Percentiles rank a stretch among this genome's conserved stretches.
phyloP scores from a whole-genome alignment of 2,329 filamentous ascomycete genomes.

The Rhinocladiella mackenziei region DNA sequence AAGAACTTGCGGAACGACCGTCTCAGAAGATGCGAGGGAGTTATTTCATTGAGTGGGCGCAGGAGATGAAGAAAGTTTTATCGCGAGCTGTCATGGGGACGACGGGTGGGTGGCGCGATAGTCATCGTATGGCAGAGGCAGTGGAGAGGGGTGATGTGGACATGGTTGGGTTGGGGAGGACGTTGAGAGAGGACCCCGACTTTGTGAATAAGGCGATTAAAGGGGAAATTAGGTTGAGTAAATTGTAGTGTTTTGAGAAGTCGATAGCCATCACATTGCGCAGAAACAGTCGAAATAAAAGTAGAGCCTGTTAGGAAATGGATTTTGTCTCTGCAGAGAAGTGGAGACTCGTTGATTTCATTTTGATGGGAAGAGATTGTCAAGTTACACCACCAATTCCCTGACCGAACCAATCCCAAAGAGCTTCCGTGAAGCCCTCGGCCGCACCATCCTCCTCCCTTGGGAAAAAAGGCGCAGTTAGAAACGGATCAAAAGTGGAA shows the following conservation, averaged over 20 bases:
- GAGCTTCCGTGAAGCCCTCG: constrained; percentile 29
- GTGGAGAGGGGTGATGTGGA: constrained; percentile 47
- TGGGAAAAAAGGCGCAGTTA: constrained; percentile 20
- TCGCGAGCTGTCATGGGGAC: constrained; percentile 35
- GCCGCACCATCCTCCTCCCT: constrained; percentile 17
- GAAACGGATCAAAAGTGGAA: constrained; percentile 28
- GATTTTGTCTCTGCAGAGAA: too few species aligned
- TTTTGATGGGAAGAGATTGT: too few species aligned
- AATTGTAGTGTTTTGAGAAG: constrained; percentile 4
- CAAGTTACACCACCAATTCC: constrained; percentile 20
- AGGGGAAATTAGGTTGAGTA: constrained; percentile 20
- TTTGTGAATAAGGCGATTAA: constrained; percentile 28
- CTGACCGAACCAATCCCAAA: constrained; percentile 33
- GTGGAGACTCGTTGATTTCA: too few species aligned
- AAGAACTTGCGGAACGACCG: constrained; percentile 27
- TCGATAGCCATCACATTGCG: too few species aligned
- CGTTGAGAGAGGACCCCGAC: constrained; percentile 26
- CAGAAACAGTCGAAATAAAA: too few species aligned
- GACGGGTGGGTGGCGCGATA: constrained; percentile 60
- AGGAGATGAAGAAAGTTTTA: constrained; percentile 9
- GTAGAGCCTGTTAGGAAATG: too few species aligned
- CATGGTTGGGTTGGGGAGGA: constrained; percentile 48
- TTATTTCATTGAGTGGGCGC: constrained; percentile 10
- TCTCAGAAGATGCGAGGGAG: constrained; percentile 9
- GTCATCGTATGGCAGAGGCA: constrained; percentile 49